phyloP scores from a whole-genome alignment of 1,284 basidiomycete species.

The Trametes polyzona region DNA sequence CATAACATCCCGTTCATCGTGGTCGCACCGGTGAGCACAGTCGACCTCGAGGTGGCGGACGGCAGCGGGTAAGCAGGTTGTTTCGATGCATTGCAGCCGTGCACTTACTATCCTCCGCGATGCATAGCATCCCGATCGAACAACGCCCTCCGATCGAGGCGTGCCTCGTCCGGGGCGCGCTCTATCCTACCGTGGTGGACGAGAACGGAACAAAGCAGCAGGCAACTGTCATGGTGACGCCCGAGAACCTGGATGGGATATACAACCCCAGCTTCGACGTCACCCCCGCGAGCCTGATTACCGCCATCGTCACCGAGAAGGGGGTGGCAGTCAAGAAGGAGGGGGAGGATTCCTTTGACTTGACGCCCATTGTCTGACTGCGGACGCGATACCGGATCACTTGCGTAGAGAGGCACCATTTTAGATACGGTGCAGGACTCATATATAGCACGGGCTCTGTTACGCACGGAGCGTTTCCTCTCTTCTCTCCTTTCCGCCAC shows the following conservation, averaged over 20 bases:
- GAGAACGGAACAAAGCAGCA: slow-evolving; percentile 52
- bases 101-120: slow-evolving; percentile 1
- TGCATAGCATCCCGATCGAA: slow-evolving; percentile 84
- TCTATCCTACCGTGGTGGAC: slow-evolving; percentile 54
- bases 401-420: neutral
- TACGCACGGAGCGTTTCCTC: neutral
- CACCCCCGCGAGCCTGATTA: slow-evolving; percentile 83
- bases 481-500: no score
- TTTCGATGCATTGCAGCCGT: neutral
- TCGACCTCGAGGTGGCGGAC: slow-evolving; percentile 79
- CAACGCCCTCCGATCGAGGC: slow-evolving; percentile 87
- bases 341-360: slow-evolving; percentile 56
- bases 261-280: slow-evolving; percentile 96
- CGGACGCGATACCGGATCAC: slow-evolving; percentile 2
- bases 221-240: slow-evolving; percentile 76
- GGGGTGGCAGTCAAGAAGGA: slow-evolving; percentile 74
- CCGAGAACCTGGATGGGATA: slow-evolving; percentile 64
- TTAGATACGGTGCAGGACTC: neutral
- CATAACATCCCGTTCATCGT: slow-evolving; percentile 90
- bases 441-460: neutral
- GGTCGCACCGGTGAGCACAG: slow-evolving; percentile 87
- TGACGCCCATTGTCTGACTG: slow-evolving; percentile 52
- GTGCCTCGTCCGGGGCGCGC: slow-evolving; percentile 80
- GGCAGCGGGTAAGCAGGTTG: slow-evolving; percentile 62
- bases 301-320: slow-evolving; percentile 89